phyloP scores from a whole-genome alignment of 2,329 filamentous ascomycete species.

The Aspergillus alliaceus region DNA sequence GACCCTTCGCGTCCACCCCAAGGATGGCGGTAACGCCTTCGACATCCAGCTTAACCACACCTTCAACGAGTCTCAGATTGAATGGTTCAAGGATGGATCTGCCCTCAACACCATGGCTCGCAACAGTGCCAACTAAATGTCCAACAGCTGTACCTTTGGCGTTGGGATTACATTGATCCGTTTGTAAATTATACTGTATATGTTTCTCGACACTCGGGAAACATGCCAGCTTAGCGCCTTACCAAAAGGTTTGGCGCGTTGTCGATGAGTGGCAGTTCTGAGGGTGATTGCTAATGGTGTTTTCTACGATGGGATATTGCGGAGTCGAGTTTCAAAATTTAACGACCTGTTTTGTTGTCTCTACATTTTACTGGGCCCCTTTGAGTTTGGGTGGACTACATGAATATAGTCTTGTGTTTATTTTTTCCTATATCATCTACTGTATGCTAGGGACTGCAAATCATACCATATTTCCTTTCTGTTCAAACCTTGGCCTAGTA shows the following conservation, averaged over 20 bases:
- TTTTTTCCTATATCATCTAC: slow-evolving; percentile 30
- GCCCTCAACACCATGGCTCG: slow-evolving; percentile 99
- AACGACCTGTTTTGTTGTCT: slow-evolving; percentile 32
- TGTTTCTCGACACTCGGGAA: slow-evolving; percentile 21
- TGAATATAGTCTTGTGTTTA: slow-evolving; percentile 43
- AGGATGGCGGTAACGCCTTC: slow-evolving; percentile 76
- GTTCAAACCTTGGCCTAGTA: slow-evolving; percentile 13
- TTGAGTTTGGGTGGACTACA: slow-evolving; percentile 37
- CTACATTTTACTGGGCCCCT: slow-evolving; percentile 23
- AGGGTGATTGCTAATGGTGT: slow-evolving; percentile 20
- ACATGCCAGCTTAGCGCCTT: slow-evolving; percentile 3
- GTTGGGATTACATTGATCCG: slow-evolving; percentile 7
- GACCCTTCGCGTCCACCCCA: slow-evolving; percentile 88
- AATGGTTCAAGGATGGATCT: slow-evolving; percentile 99
- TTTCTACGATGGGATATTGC: slow-evolving; percentile 30
- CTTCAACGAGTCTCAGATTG: slow-evolving; percentile 96
- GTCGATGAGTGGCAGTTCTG: slow-evolving; percentile 14
- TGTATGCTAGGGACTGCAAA: slow-evolving; percentile 40
- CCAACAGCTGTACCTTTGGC: slow-evolving; percentile 2
- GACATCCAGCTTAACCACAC: slow-evolving; percentile 87
- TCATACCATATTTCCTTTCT: slow-evolving; percentile 36
- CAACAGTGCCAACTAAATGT: slow-evolving; percentile 40
- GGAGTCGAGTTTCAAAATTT: slow-evolving; percentile 37
- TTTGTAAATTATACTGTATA: slow-evolving; percentile 24
- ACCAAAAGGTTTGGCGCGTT: neutral